These are phyloP conservation scores for Crassisporium funariophilum DNA, from an alignment of 768 basidiomycete genomes.

Conservation along the genomic window DNA sequence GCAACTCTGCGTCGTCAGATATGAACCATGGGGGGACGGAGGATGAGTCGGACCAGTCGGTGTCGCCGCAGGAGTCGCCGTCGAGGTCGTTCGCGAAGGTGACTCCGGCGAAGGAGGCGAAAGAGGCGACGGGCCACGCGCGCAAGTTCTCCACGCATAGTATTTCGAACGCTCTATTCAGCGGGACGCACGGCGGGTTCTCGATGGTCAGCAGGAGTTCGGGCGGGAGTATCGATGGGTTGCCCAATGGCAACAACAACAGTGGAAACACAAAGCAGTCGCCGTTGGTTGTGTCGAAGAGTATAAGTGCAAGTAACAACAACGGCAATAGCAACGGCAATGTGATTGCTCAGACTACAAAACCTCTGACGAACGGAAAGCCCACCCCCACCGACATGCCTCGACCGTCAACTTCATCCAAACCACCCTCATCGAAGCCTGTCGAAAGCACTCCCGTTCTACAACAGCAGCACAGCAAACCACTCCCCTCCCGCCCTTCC, in stretches of 20 bases:
- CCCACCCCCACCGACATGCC: neutral
- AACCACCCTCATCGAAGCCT: no score
- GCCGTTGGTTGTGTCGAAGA: no score
- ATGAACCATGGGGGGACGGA: slow-evolving; percentile 7
- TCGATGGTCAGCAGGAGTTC: neutral
- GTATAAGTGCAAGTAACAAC: neutral
- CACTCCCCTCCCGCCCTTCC: no score
- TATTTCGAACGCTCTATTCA: neutral
- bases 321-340: neutral
- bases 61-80: slow-evolving; percentile 9
- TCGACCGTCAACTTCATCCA: neutral
- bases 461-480: no score
- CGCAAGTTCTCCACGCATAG: neutral
- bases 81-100: neutral
- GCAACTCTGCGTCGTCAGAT: neutral
- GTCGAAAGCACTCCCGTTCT: no score
- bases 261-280: no score
- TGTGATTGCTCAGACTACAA: neutral
- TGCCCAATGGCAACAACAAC: no score
- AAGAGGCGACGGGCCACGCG: neutral
- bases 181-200: no score
- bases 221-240: no score
- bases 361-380: no score
- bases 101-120: neutral
- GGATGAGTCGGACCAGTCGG: slow-evolving; percentile 26